These are phyloP conservation scores for Alternaria burnsii DNA, from an alignment of 2,329 filamentous ascomycete species.

Conservation along the genomic window DNA sequence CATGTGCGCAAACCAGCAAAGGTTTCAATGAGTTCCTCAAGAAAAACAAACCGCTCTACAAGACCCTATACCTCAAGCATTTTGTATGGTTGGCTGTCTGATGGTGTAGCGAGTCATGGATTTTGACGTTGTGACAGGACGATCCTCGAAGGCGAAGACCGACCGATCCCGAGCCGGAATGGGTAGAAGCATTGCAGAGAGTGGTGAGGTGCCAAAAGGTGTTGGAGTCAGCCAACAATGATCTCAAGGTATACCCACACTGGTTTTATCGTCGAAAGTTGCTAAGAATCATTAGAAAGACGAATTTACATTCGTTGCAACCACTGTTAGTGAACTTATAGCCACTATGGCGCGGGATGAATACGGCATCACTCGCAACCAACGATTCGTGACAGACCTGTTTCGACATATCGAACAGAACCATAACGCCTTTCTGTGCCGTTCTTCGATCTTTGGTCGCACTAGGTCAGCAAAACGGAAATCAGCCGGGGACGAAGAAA, in stretches of 20 bases:
- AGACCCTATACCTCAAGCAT: slow-evolving; percentile 66
- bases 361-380: slow-evolving; percentile 57
- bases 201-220: slow-evolving; percentile 53
- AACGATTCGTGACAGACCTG: slow-evolving; percentile 45
- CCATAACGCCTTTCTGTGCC: slow-evolving; percentile 67
- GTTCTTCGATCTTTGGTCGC: slow-evolving; percentile 66
- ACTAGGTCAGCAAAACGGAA: slow-evolving; percentile 57
- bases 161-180: slow-evolving; percentile 39
- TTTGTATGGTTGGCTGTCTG: slow-evolving; percentile 57
- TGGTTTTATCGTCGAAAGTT: not conserved
- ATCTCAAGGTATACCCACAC: slow-evolving; percentile 48
- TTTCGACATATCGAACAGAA: slow-evolving; percentile 60
- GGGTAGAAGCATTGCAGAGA: slow-evolving; percentile 43
- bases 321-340: slow-evolving; percentile 53
- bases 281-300: slow-evolving; percentile 29
- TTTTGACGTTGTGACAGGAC: slow-evolving; percentile 45
- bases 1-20: slow-evolving; percentile 40
- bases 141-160: slow-evolving; percentile 44
- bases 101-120: not conserved
- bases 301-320: slow-evolving; percentile 47
- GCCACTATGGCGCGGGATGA: slow-evolving; percentile 50
- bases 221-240: slow-evolving; percentile 52
- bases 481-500: slow-evolving; percentile 51
- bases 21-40: slow-evolving; percentile 63
- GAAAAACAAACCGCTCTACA: slow-evolving; percentile 68